phyloP scores from a whole-genome alignment of 140 eudicot genomes.

The Ambrosia hybrid region DNA sequence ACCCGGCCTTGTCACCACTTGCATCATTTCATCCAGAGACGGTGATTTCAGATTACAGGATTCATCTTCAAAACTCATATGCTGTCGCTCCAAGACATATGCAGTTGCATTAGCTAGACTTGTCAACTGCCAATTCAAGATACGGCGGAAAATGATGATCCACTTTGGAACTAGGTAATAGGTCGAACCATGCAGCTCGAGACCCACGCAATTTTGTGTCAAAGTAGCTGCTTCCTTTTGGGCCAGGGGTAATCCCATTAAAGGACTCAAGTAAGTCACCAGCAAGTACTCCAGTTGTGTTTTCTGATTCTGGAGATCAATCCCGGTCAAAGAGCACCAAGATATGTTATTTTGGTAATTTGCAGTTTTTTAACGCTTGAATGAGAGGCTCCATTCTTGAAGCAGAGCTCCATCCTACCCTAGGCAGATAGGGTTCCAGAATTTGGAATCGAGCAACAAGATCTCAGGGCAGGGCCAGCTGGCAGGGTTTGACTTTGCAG shows the following conservation, averaged over 20 bases:
- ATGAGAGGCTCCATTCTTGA: conserved; percentile 47
- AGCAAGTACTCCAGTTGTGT: conserved; percentile 55
- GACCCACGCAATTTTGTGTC: conserved; percentile 58
- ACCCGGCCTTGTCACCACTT: conserved; percentile 39
- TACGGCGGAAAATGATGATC: conserved; percentile 66
- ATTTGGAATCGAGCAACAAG: conserved; percentile 43
- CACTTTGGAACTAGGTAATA: conserved; percentile 71
- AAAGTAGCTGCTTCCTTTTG: conserved; percentile 53
- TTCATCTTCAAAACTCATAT: conserved; percentile 22
- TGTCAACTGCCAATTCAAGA: conserved; percentile 78
- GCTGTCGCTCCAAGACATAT: conserved; percentile 43
- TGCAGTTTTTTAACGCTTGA: conserved; percentile 44
- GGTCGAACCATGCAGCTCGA: conserved; percentile 57
- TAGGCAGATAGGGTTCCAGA: conserved; percentile 39
- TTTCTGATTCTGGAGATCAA: conserved; percentile 52
- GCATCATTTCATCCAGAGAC: conserved; percentile 82
- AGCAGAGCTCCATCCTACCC: conserved; percentile 74
- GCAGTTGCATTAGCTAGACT: conserved; percentile 42
- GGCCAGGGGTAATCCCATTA: conserved; percentile 59
- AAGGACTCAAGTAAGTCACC: conserved; percentile 53
- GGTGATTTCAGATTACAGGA: conserved; percentile 36
- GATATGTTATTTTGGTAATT: conserved; percentile 58
- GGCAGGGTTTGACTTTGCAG: conserved; percentile 60
- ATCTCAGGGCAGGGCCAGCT: conserved; percentile 94
- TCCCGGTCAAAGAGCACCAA: conserved; percentile 38